Base-by-base conservation (phyloP, 345 rosid species). In the Isatis tinctoria region DNA sequence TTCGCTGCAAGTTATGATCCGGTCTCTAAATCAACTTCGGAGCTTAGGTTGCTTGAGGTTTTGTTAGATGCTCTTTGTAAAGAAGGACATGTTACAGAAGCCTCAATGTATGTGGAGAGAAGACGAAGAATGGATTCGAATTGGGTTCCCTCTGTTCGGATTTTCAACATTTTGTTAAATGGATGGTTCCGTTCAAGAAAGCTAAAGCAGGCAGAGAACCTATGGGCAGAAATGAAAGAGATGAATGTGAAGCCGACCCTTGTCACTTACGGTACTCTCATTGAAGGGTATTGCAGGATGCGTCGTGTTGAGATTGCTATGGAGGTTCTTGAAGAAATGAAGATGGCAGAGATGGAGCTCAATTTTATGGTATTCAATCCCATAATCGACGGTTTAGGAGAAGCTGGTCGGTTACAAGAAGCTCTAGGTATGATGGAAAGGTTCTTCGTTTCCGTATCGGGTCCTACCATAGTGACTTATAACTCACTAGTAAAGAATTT, bases 51-150 rank as follows among this genome's bases (percentile, higher is more conserved):
- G 79, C 78, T 95, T 24, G 93, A 90, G 58, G 78, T 84, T 71
- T 80, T 90, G 76, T 79, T 92, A 87, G 99, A 95, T 79, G 82
- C 94, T 2, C 87, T 92, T 41, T 90, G 91, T 70, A 90, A 92
- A 81, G 93, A 92, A 81, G 92, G 90, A 66, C 82, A 77, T 72
- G 88, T 86, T 71, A 82, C 81, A 73, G 86, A 74, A 44, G 92
- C 94, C 22, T 78, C 83, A 5, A 76, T 83, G 16, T 87, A 85
- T 74, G 62, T 86, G 48, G 65, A 83, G 68, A 60, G 74, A 33
- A 83, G 37, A 68, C 79, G 65, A 75, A 70, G 54, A 56, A 54
- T 40, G 70, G 84, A 81, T 40, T 27, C 70, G 2, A 67, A 67
- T n/a, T 90, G 89, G 92, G 56, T 76, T 65, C 88, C 96, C 0